Base-by-base conservation (phyloP, 257 asterid genomes). In the Solanum paucissectum region DNA sequence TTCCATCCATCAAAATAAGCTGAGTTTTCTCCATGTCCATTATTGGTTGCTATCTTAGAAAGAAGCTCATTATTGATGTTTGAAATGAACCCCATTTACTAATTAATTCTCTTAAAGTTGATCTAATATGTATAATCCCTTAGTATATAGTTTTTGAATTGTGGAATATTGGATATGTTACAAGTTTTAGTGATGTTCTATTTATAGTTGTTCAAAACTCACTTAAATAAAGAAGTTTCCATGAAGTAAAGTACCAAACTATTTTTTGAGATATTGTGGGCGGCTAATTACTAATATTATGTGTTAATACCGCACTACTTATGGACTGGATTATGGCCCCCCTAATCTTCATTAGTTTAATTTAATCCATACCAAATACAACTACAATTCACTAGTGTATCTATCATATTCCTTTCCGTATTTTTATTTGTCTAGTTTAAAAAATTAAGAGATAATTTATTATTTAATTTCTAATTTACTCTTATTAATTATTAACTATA, bases 1-100 rank as follows among this genome's bases (percentile, higher is more conserved):
- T 84, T 84, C 87, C 87, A 62, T 16, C 87, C 87, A 84, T 84
- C 87, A 84, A 84, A 84, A 12, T 84, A 84, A 12, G 87, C 87
- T 4, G 75, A 84, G 5, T 84, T 84, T 68, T 84, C 87, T 14
- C 74, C 87, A 84, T 84, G 87, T 13, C 87, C 87, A 84, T 62
- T 11, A 29, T 68, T 84, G 9, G 14, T 84, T 34, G 87, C 87
- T 38, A 62, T 37, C 87, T 36, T 84, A 29, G 87, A 84, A 83
- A 83, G 86, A 4, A 83, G 1, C 34, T 83, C 86, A 83, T 58
- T 55, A 1, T 83, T 20, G 74, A 34, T 20, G 60, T 21, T 62
- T 62, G 87, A 84, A 68, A 42, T 84, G 2, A 84, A 84, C 60
- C 75, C 87, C 77, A 84, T 32, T 20, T n/a, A 40, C 58, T 46